These are phyloP conservation scores for Moesziomyces antarcticus DNA, from an alignment of 1,284 basidiomycete genomes.

Conservation along the genomic window DNA sequence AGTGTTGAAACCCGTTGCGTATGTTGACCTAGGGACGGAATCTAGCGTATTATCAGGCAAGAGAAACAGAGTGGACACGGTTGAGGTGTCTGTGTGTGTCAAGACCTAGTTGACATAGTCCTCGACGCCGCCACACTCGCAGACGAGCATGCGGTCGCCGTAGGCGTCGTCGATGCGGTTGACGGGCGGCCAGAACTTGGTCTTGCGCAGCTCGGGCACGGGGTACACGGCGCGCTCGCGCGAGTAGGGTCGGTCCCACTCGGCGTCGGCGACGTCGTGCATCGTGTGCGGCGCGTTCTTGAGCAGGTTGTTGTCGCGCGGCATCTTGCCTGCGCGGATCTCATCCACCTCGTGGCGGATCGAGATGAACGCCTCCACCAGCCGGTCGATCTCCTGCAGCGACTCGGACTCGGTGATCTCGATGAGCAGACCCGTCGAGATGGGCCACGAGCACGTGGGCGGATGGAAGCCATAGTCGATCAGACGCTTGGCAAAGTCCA, in stretches of 20 bases:
- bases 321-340: slow-evolving; percentile 82
- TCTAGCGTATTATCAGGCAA: no score
- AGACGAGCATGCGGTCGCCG: slow-evolving; percentile 56
- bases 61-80: neutral
- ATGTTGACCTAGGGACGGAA: neutral
- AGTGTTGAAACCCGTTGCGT: slow-evolving; percentile 22
- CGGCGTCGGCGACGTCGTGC: slow-evolving; percentile 77
- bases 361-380: slow-evolving; percentile 95
- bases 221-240: slow-evolving; percentile 62
- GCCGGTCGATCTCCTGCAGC: slow-evolving; percentile 72
- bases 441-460: slow-evolving; percentile 66
- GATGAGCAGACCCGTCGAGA: slow-evolving; percentile 64
- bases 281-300: slow-evolving; percentile 94
- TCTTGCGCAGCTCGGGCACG: slow-evolving; percentile 44
- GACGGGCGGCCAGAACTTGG: slow-evolving; percentile 66
- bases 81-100: slow-evolving; percentile 3
- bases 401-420: slow-evolving; percentile 66
- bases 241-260: slow-evolving; percentile 77
- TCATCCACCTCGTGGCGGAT: slow-evolving; percentile 92
- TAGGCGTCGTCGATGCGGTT: slow-evolving; percentile 62
- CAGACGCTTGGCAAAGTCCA: slow-evolving; percentile 93
- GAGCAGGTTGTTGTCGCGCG: slow-evolving; percentile 75
- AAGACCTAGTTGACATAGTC: slow-evolving; percentile 36
- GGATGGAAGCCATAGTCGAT: slow-evolving; percentile 72
- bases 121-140: slow-evolving; percentile 59